Percentiles rank a stretch among this genome's conserved stretches.
Conservation (phyloP, 1,284 basidiomycete genomes). For the Naganishia albida region DNA sequence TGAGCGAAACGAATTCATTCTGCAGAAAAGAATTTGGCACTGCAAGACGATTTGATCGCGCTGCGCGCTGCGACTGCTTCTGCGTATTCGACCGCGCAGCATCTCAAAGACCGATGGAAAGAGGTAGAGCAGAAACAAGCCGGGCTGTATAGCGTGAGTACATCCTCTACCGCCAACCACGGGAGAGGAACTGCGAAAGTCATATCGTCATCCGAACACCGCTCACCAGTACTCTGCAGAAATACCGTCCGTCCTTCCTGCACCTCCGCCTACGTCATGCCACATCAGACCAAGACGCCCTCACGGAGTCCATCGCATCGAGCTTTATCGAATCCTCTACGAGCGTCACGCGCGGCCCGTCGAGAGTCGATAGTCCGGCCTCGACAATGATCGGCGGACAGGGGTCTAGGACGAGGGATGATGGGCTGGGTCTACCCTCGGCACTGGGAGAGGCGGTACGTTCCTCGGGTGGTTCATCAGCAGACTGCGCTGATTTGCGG, state of each 20-base stretch:
- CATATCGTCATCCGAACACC: neutral
- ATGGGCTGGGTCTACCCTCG: constrained; percentile 49
- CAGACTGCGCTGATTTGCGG: neutral
- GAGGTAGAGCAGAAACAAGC: constrained; percentile 80
- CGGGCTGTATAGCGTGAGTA: constrained; percentile 77
- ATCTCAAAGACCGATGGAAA: constrained; percentile 75
- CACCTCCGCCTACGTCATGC: constrained; percentile 81
- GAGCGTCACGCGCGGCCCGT: constrained; percentile 2
- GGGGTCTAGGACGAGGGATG: constrained; percentile 30
- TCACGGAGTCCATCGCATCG: constrained; percentile 76
- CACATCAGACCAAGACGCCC: constrained; percentile 81
- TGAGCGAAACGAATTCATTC: neutral
- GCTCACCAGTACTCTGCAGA: constrained; percentile 56
- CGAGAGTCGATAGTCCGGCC: constrained; percentile 32
- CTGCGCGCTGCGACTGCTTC: constrained; percentile 76
- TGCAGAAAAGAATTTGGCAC: constrained; percentile 69
- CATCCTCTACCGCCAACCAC: neutral
- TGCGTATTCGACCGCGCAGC: constrained; percentile 78
- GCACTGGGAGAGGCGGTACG: constrained; percentile 8
- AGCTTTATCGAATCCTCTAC: constrained; percentile 65
- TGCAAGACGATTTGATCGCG: constrained; percentile 71
- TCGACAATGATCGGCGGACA: constrained; percentile 37
- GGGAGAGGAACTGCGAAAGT: neutral
- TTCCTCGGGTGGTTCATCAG: neutral
- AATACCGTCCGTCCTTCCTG: constrained; percentile 79